Evolutionary conservation across 495 filamentous ascomycete species (phyloP), one percentile per base, ranked within the genome.

Genomic region (Penicillium manginii): DNA sequence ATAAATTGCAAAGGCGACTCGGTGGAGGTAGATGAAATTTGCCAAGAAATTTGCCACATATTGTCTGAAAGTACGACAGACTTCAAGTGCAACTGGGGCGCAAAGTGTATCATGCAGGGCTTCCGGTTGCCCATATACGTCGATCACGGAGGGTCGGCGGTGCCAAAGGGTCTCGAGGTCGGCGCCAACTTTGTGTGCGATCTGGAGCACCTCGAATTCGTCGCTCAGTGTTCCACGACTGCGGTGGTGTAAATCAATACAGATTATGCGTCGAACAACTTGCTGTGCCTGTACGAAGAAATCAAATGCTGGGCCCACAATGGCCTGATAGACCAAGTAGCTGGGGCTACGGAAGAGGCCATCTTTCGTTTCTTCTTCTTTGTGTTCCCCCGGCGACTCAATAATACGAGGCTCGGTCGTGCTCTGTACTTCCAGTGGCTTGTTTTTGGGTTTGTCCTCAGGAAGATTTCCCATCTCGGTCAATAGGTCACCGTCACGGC

Each of bases 1-100:
- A 47, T 77, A 77, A 26, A 77, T 77, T 11, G 70, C 73, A 54
- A 77, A 77, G 14, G 74, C 74, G 11, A 77, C 74, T 4, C 74
- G 73, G 57, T 76, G 73, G 17, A 78, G 63, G 54, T 78, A 73
- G 6, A 75, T 71, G 35, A 76, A 78, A n/a, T 70, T 73, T 6
- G 75, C 69, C 7, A 78, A 64, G 55, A 78, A 78, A 31, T 73
- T 77, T 53, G 73, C 71, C 4, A 77, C 57, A 37, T 77, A 76
- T 42, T 73, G 67, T 11, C 73, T 62, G 57, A 77, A 77, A 4
- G 66, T 70, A 31, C 72, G 68, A 39, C 72, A 74, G 47, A 73
- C 58, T 51, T 69, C 64, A 4, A 50, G 37, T 0, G 74, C 74
- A 11, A 74, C 56, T 5, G 61, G 56, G 0, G 60, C 62, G 9